Conservation (phyloP, 257 asterid genomes). For the Solanum rostratum region DNA sequence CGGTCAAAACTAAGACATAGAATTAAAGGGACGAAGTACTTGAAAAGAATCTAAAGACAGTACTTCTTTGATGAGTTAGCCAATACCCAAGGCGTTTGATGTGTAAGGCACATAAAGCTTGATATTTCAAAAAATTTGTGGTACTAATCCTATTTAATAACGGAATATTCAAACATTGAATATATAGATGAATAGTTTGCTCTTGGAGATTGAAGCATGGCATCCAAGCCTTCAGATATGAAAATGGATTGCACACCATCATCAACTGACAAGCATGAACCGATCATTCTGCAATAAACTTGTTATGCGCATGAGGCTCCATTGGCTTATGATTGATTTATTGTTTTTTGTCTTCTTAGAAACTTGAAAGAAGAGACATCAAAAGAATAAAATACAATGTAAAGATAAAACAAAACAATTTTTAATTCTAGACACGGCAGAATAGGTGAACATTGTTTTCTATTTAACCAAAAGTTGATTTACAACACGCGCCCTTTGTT, state of each 20-base stretch:
- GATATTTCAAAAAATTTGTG: background rate
- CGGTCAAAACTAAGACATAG: background rate
- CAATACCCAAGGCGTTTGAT: background rate
- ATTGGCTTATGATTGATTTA: background rate
- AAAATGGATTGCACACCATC: background rate
- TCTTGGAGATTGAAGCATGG: background rate
- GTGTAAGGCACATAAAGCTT: background rate
- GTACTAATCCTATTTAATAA: background rate
- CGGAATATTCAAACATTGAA: background rate
- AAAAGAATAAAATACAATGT: background rate
- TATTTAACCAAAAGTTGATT: background rate
- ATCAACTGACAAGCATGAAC: background rate
- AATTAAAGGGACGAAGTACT: background rate
- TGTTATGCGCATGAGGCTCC: background rate
- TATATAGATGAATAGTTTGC: background rate
- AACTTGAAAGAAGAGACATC: background rate
- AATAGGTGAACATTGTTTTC: background rate
- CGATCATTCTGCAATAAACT: background rate
- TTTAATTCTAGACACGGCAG: background rate
- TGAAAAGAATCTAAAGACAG: background rate
- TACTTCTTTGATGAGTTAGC: background rate
- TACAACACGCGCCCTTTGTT: background rate
- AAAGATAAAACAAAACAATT: background rate
- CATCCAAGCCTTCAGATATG: background rate
- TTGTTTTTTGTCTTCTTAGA: background rate